These are phyloP conservation scores for Cladosporium colombiae DNA, from an alignment of 2,329 filamentous ascomycete species.

Conservation along the genomic window DNA sequence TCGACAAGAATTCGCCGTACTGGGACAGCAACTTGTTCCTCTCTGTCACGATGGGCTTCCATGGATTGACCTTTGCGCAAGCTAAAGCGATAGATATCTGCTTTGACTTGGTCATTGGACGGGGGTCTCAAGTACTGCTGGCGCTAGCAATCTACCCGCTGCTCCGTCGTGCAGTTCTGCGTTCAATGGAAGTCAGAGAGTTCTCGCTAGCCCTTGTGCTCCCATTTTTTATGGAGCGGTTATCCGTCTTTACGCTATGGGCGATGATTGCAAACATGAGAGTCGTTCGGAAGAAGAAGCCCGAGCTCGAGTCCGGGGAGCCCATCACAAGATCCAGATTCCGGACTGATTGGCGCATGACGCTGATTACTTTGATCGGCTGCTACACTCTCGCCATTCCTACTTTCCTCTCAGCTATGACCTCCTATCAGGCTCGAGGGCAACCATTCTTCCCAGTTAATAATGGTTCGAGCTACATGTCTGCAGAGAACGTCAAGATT, in stretches of 20 bases:
- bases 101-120: not conserved
- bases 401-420: constrained; percentile 1
- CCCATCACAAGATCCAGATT: not conserved
- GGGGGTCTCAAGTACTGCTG: not conserved
- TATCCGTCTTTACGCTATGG: not conserved
- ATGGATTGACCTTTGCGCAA: not conserved
- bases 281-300: not conserved
- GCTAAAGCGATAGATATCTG: not conserved
- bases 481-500: not conserved
- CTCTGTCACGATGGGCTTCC: constrained; percentile 23
- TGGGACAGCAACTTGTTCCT: constrained; percentile 22
- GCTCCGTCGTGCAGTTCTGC: not conserved
- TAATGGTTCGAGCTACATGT: not conserved
- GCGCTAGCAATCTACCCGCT: not conserved
- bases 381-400: constrained; percentile 1
- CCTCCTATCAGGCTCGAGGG: not conserved
- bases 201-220: constrained; percentile 1
- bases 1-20: not conserved
- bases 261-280: not conserved
- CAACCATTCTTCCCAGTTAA: not conserved
- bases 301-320: not conserved
- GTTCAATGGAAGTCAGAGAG: constrained; percentile 4
- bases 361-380: not conserved
- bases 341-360: not conserved
- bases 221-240: constrained; percentile 2